Percentiles rank a stretch among this genome's conserved stretches.
Evolutionary conservation across 805 yeast species (phyloP).

Genomic region (Phaffomyces thermotolerans): DNA sequence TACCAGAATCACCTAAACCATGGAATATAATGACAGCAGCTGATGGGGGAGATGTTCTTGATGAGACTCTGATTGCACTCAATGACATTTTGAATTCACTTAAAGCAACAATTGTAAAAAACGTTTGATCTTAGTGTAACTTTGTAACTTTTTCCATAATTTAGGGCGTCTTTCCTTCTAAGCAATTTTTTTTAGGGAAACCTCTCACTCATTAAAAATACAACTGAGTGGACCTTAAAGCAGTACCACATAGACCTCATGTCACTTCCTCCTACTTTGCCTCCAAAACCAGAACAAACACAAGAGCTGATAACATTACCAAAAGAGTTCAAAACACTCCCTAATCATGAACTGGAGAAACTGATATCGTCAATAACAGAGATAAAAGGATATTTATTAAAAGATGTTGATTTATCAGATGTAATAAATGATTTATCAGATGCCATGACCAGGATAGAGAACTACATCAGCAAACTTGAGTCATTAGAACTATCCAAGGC

Average conservation of each 20-base stretch:
- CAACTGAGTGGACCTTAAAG: no score
- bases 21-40: slow-evolving; percentile 75
- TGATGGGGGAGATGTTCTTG: slow-evolving; percentile 33
- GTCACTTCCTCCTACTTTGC: not conserved
- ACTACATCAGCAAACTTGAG: slow-evolving; percentile 21
- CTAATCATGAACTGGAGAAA: slow-evolving; percentile 19
- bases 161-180: not conserved
- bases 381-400: slow-evolving; percentile 24
- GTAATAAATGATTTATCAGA: slow-evolving; percentile 21
- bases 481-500: slow-evolving; percentile 25
- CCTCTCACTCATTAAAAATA: not conserved
- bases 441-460: slow-evolving; percentile 20
- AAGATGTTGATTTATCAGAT: slow-evolving; percentile 18
- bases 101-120: no score
- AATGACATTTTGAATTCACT: slow-evolving; percentile 6
- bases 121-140: no score
- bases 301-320: no score
- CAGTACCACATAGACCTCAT: no score
- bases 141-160: no score
- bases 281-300: slow-evolving; percentile 6
- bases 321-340: slow-evolving; percentile 11
- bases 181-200: no score
- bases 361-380: slow-evolving; percentile 15
- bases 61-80: slow-evolving; percentile 26
- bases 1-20: slow-evolving; percentile 88